Evolutionary conservation across 768 basidiomycete genomes (phyloP).

Genomic region (Lanmaoa rubissima): DNA sequence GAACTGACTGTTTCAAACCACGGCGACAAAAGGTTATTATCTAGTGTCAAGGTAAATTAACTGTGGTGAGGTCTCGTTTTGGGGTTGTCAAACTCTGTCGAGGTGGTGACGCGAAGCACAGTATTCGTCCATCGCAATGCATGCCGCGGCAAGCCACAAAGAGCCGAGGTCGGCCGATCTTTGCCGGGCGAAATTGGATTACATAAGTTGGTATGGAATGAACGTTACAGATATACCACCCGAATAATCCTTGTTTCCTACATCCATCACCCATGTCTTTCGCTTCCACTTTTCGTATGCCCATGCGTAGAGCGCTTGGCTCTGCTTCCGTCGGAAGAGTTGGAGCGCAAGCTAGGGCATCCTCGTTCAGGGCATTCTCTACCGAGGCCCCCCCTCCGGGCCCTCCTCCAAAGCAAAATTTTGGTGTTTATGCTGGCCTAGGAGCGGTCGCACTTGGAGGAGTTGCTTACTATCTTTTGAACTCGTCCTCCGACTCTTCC

Average conservation of each 20-base stretch:
- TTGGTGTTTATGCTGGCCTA: conserved; percentile 56
- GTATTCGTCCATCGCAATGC: conserved; percentile 14
- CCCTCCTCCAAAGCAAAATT: conserved; percentile 50
- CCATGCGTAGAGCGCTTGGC: conserved; percentile 45
- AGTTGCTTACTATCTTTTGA: conserved; percentile 61
- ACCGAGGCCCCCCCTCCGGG: conserved; percentile 42
- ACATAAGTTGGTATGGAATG: conserved; percentile 9
- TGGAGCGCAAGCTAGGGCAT: conserved; percentile 34
- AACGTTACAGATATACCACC: conserved; percentile 12
- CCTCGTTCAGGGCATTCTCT: conserved; percentile 57
- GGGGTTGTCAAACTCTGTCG: background rate
- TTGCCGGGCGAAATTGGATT: conserved; percentile 5
- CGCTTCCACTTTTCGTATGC: conserved; percentile 45
- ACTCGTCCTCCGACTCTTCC: conserved; percentile 44
- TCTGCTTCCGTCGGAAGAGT: conserved; percentile 28
- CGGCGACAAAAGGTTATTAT: background rate
- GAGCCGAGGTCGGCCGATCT: background rate
- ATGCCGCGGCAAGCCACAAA: background rate
- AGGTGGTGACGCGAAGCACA: background rate
- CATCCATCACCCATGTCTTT: conserved; percentile 49
- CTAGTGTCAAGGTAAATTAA: background rate
- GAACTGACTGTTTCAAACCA: background rate
- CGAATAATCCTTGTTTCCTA: background rate
- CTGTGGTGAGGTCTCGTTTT: background rate
- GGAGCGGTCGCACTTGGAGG: conserved; percentile 62